These are phyloP conservation scores for Crassisporium funariophilum DNA, from an alignment of 768 basidiomycete genomes.

Conservation along the genomic window DNA sequence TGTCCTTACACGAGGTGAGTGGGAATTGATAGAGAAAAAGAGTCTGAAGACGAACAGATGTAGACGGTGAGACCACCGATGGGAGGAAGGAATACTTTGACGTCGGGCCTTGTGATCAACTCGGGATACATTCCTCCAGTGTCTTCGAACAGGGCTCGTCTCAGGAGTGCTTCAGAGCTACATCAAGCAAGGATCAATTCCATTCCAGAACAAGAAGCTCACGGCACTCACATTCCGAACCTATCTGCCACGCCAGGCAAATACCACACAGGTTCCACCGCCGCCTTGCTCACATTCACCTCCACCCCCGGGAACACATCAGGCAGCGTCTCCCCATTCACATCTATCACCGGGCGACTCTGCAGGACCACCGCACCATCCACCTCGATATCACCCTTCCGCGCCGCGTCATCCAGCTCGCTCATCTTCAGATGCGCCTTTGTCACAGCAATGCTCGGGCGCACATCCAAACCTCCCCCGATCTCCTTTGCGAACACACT, in stretches of 20 bases:
- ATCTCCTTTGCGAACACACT: conserved; percentile 64
- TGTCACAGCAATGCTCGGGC: conserved; percentile 93
- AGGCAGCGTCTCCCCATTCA: conserved; percentile 61
- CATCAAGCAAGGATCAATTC: not conserved
- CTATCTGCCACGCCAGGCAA: conserved; percentile 91
- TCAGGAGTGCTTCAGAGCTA: conserved; percentile 81
- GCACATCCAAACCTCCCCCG: conserved; percentile 76
- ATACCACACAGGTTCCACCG: conserved; percentile 97
- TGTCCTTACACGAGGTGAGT: no score
- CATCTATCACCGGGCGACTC: conserved; percentile 62
- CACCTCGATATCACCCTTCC: conserved; percentile 68
- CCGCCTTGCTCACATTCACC: conserved; percentile 87
- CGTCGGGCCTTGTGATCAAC: conserved; percentile 91
- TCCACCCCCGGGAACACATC: conserved; percentile 78
- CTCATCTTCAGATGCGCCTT: conserved; percentile 93
- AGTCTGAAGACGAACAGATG: conserved; percentile 58
- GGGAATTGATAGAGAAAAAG: not conserved
- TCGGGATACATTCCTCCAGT: conserved; percentile 97
- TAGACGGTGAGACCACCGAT: conserved; percentile 92
- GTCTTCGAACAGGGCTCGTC: conserved; percentile 94
- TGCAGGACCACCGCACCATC: conserved; percentile 85
- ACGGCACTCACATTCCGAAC: conserved; percentile 78
- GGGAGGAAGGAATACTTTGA: conserved; percentile 94
- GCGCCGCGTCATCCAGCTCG: conserved; percentile 84
- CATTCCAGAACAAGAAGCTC: not conserved